phyloP scores from a whole-genome alignment of 139 green algal species.

The Chlorella vulgaris region DNA sequence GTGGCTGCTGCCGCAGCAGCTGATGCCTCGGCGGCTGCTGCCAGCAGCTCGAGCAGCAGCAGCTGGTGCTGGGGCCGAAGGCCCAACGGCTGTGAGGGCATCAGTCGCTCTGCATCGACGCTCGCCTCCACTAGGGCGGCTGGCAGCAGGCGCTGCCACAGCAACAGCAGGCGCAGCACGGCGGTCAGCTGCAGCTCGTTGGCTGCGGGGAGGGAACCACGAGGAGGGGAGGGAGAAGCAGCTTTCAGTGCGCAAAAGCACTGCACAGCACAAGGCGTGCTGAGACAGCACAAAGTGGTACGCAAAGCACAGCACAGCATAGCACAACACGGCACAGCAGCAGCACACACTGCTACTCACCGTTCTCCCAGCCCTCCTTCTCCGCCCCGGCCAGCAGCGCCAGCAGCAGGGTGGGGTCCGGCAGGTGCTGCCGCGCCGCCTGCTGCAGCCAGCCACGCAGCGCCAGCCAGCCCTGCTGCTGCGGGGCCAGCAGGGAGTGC shows the following conservation, averaged over 20 bases:
- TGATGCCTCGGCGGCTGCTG: not conserved
- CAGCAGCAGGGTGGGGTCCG: conserved; percentile 25
- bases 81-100: conserved; percentile 20
- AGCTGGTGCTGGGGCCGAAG: conserved; percentile 31
- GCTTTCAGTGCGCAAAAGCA: no score
- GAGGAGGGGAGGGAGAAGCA: not conserved
- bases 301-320: not conserved
- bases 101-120: conserved; percentile 46
- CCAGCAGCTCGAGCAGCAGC: conserved; percentile 11
- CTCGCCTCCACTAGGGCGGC: conserved; percentile 48
- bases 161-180: conserved; percentile 33
- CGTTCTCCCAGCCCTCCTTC: conserved; percentile 31
- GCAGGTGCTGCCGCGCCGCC: conserved; percentile 25
- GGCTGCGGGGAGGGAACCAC: conserved; percentile 2
- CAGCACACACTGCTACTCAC: no score
- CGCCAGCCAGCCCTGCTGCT: conserved; percentile 17
- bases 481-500: not conserved
- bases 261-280: no score
- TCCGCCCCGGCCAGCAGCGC: conserved; percentile 20
- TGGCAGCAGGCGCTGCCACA: conserved; percentile 47
- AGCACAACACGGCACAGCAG: no score
- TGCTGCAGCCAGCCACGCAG: conserved; percentile 17
- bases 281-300: not conserved
- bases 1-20: not conserved
- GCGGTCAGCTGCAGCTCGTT: conserved; percentile 37